Evolutionary conservation across 2,329 filamentous ascomycete genomes (phyloP).

Genomic region (Pseudocercospora macadamiae): DNA sequence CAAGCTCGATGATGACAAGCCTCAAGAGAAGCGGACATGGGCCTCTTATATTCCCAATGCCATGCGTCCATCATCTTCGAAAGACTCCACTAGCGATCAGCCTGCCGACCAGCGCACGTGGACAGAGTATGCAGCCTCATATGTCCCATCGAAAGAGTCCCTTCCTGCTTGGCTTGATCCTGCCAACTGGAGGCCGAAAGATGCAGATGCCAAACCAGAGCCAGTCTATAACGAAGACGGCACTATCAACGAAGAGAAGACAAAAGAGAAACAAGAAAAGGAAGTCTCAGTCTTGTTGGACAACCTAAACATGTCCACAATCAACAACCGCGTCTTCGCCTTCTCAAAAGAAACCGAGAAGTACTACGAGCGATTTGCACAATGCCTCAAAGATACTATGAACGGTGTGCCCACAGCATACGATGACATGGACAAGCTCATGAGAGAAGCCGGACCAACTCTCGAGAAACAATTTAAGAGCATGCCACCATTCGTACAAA

Average conservation of each 20-base stretch:
- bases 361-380: conserved; percentile 79
- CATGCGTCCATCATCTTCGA: conserved; percentile 14
- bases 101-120: conserved; percentile 30
- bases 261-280: conserved; percentile 60
- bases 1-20: conserved; percentile 22
- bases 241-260: conserved; percentile 42
- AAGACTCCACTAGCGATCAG: conserved; percentile 6
- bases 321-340: conserved; percentile 81
- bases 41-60: conserved; percentile 38
- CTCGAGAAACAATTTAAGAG: conserved; percentile 65
- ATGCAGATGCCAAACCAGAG: conserved; percentile 37
- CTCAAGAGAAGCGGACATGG: conserved; percentile 42
- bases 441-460: conserved; percentile 65
- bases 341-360: conserved; percentile 83
- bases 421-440: conserved; percentile 75
- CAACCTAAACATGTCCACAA: conserved; percentile 77
- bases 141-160: conserved; percentile 29
- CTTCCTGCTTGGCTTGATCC: conserved; percentile 29
- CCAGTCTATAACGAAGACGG: conserved; percentile 43
- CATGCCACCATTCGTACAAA: conserved; percentile 79
- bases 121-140: conserved; percentile 36
- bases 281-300: conserved; percentile 82
- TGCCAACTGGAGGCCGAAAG: conserved; percentile 29
- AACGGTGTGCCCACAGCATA: conserved; percentile 94
- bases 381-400: conserved; percentile 87